Conservation (phyloP, 164 flowering plant species). For the Berberis thunbergii region DNA sequence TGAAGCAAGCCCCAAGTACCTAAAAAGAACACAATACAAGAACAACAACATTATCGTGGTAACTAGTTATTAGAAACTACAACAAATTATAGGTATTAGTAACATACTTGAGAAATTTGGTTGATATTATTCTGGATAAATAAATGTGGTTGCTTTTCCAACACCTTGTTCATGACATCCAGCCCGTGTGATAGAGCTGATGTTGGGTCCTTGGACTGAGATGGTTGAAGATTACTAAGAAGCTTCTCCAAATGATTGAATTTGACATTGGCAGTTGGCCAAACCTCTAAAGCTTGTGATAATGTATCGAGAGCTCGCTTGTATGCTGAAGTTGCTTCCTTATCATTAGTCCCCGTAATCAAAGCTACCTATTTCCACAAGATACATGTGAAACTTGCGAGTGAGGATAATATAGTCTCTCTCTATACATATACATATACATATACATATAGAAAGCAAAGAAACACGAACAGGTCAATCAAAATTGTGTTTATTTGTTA, state of each 20-base stretch:
- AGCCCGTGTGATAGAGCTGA: slow-evolving; percentile 97
- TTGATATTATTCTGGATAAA: slow-evolving; percentile 87
- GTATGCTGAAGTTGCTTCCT: slow-evolving; percentile 84
- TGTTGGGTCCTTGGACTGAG: slow-evolving; percentile 96
- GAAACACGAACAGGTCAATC: no score
- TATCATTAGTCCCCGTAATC: slow-evolving; percentile 96
- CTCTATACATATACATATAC: no score
- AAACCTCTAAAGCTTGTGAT: slow-evolving; percentile 96
- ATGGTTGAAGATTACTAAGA: slow-evolving; percentile 77
- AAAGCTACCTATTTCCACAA: slow-evolving; percentile 55
- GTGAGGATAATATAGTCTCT: no score
- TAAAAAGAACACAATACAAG: slow-evolving; percentile 16
- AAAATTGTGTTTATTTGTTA: no score
- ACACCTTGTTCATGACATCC: slow-evolving; percentile 96
- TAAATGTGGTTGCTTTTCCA: slow-evolving; percentile 97
- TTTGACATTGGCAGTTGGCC: slow-evolving; percentile 99
- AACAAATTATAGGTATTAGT: not conserved
- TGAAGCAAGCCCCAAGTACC: slow-evolving; percentile 98
- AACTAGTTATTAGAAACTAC: not conserved
- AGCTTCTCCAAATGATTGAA: slow-evolving; percentile 94
- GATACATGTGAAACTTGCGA: no score
- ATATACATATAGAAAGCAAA: no score
- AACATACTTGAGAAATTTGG: slow-evolving; percentile 82
- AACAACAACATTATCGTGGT: not conserved
- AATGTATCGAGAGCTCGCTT: slow-evolving; percentile 87